Conservation (phyloP, 352 stramenopile species). For the Peronospora farinosa region DNA sequence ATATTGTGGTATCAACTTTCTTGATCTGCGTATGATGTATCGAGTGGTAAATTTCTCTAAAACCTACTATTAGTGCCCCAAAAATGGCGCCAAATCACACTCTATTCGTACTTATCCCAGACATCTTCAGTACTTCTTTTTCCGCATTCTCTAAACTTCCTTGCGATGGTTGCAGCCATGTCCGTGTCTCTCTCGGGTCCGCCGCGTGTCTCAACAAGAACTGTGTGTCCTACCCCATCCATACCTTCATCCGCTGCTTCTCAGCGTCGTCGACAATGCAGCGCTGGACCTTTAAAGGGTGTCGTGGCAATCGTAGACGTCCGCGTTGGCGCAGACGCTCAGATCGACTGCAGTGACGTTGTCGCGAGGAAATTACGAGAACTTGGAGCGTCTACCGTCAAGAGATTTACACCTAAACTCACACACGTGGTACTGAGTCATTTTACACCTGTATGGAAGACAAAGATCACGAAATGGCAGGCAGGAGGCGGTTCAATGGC, state of each 20-base stretch:
- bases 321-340: slow-evolving; percentile 48
- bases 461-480: slow-evolving; percentile 68
- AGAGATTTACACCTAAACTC: slow-evolving; percentile 53
- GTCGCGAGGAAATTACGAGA: slow-evolving; percentile 57
- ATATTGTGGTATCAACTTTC: slow-evolving; percentile 11
- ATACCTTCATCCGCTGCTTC: slow-evolving; percentile 7
- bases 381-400: slow-evolving; percentile 63
- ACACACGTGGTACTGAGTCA: slow-evolving; percentile 79
- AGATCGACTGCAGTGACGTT: slow-evolving; percentile 78
- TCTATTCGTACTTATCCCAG: no score
- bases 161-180: slow-evolving; percentile 48
- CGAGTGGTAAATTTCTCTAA: no score
- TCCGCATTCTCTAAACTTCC: no score
- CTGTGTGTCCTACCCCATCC: neutral
- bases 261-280: slow-evolving; percentile 16
- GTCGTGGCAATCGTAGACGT: slow-evolving; percentile 77
- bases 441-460: slow-evolving; percentile 56
- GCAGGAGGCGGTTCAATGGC: slow-evolving; percentile 28
- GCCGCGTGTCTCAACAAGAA: slow-evolving; percentile 1
- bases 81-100: no score
- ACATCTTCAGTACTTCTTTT: no score
- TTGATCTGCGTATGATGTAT: slow-evolving; percentile 16
- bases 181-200: slow-evolving; percentile 48
- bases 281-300: slow-evolving; percentile 27
- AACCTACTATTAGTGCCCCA: no score